Evolutionary conservation across 1,284 basidiomycete genomes (phyloP), one percentile per base, ranked within the genome.

Genomic region (Naganishia liquefaciens): DNA sequence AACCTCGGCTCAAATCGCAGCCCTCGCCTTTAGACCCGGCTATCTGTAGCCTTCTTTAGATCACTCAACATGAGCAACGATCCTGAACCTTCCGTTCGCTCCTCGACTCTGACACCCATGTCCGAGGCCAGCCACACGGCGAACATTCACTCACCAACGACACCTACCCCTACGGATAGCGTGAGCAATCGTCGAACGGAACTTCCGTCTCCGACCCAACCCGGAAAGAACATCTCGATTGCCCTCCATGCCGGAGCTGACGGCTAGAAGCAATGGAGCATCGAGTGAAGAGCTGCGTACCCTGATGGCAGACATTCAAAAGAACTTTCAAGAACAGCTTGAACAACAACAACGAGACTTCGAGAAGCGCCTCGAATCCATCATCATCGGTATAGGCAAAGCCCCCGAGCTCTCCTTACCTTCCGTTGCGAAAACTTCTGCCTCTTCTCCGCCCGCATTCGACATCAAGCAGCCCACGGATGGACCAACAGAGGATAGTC

Each of bases 101-200:
- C 25, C 27, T 30, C 50, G 7, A 28, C 23, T 2, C 33, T 52
- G 50, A 28, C 50, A 15, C 11, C 23, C 19, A 11, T 52, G 17
- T 15, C 23, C 13, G 47, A n/a, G 23, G 13, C 19, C 47, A 50
- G 47, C 19, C 47, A 21, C 13, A 50, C 30, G 30, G 19, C 13
- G n/a, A 43, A 15, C n/a, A 43, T 21, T 43, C 42, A 17, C 42
- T 43, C 42, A 17, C 30, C 30, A 33, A 33, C 30, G 30, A 52
- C 50, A 19, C 50, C 50, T 52, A 15, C 50, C 19, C 50, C 50
- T 5, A 23, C 27, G 30, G 50, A 52, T 28, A 52, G 50, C 50
- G 19, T 9, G 13, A 52, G 50, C 30, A n/a, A n/a, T 33, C 23
- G 50, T 17, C 28, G 25, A 30, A 13, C n/a, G 27, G 28, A 52